phyloP scores from a whole-genome alignment of 345 rosid genomes.

The Hibiscus mutabilis region DNA sequence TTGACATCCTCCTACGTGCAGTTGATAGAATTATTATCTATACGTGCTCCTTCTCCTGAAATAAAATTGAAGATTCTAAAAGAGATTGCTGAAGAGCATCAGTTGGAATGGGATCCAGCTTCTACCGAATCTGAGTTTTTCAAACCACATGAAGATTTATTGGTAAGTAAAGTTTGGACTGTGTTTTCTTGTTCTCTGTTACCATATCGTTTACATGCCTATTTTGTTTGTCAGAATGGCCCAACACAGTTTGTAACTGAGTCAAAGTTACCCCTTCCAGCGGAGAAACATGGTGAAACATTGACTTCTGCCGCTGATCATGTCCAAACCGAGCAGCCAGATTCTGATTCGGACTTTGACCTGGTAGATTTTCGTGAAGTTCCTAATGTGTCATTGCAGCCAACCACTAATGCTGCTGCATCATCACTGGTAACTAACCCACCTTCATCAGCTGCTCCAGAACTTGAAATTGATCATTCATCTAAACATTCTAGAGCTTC shows the following conservation, averaged over 20 bases:
- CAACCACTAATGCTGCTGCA: slow-evolving; percentile 26
- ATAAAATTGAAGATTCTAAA: slow-evolving; percentile 76
- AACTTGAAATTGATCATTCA: slow-evolving; percentile 18
- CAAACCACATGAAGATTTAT: slow-evolving; percentile 79
- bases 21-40: slow-evolving; percentile 82
- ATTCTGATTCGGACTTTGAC: slow-evolving; percentile 53
- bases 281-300: slow-evolving; percentile 55
- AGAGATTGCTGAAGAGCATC: slow-evolving; percentile 94
- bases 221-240: slow-evolving; percentile 53
- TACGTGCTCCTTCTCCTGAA: slow-evolving; percentile 82
- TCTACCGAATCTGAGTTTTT: slow-evolving; percentile 74
- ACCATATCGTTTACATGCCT: slow-evolving; percentile 15
- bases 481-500: slow-evolving; percentile 10
- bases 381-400: slow-evolving; percentile 46
- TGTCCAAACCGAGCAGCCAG: slow-evolving; percentile 33
- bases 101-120: slow-evolving; percentile 89
- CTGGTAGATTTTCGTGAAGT: slow-evolving; percentile 69
- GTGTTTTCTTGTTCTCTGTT: slow-evolving; percentile 12
- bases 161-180: slow-evolving; percentile 40
- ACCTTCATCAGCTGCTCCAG: slow-evolving; percentile 15
- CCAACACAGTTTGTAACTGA: slow-evolving; percentile 68
- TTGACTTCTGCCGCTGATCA: slow-evolving; percentile 26
- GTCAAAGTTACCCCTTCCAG: slow-evolving; percentile 61
- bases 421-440: slow-evolving; percentile 31
- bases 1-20: slow-evolving; percentile 26